Evolutionary conservation across 2,329 filamentous ascomycete genomes (phyloP).

Genomic region (Neonectria sp.): DNA sequence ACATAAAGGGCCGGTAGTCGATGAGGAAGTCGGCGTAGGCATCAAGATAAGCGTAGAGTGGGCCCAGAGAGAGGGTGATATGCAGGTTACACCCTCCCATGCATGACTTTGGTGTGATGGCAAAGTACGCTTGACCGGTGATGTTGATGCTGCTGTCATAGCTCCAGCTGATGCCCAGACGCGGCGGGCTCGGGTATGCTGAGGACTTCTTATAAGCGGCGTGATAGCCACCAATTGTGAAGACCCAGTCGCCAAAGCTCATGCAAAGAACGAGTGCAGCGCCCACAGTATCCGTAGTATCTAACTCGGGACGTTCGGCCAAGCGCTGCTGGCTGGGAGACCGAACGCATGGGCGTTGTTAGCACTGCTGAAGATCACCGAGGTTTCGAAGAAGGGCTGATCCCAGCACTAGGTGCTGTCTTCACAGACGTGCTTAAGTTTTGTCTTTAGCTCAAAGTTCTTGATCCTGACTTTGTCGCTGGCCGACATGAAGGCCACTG

Average conservation of each 20-base stretch:
- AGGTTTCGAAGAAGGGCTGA: no score
- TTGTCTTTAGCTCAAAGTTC: no score
- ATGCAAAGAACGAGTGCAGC: no score
- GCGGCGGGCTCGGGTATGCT: slow-evolving; percentile 55
- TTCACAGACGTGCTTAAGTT: no score
- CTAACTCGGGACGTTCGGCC: no score
- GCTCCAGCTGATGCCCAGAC: slow-evolving; percentile 52
- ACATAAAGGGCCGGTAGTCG: slow-evolving; percentile 28
- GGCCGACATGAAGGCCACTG: no score
- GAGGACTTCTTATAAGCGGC: slow-evolving; percentile 48
- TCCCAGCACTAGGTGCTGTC: no score
- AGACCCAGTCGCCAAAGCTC: slow-evolving; percentile 54
- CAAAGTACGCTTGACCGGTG: slow-evolving; percentile 55
- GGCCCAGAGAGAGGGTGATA: slow-evolving; percentile 5
- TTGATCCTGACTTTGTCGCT: no score
- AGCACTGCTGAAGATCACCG: no score
- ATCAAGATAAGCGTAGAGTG: slow-evolving; percentile 17
- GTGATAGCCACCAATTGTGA: slow-evolving; percentile 63
- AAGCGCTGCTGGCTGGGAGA: no score
- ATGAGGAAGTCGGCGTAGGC: slow-evolving; percentile 36
- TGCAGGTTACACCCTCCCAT: slow-evolving; percentile 54
- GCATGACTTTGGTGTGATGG: slow-evolving; percentile 53
- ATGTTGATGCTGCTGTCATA: slow-evolving; percentile 45
- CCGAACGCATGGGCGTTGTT: no score
- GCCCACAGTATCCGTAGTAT: no score